phyloP scores from a whole-genome alignment of 805 yeast genomes.

The Hanseniaspora occidentalis region DNA sequence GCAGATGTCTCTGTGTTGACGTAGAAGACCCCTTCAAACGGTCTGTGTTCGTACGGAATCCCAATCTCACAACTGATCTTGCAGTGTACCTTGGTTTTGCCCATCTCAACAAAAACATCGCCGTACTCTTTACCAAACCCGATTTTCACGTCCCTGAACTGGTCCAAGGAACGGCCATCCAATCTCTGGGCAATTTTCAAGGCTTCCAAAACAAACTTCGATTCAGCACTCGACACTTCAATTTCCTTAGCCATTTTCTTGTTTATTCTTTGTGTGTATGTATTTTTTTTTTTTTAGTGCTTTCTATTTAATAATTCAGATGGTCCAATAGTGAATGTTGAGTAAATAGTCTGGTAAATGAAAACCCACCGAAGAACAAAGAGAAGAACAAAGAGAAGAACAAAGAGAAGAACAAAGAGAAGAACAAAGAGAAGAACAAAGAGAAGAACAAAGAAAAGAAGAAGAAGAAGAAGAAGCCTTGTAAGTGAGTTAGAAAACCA shows the following conservation, averaged over 20 bases:
- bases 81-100: slow-evolving; percentile 41
- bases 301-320: too few relatives aligned
- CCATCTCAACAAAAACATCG: slow-evolving; percentile 65
- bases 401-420: neutral
- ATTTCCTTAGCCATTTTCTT: slow-evolving; percentile 44
- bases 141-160: slow-evolving; percentile 56
- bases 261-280: too few relatives aligned
- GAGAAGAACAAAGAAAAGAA: too few relatives aligned
- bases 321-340: too few relatives aligned
- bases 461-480: too few relatives aligned
- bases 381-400: neutral
- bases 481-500: too few relatives aligned
- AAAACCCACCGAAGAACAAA: neutral
- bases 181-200: slow-evolving; percentile 49
- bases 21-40: slow-evolving; percentile 81
- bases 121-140: slow-evolving; percentile 63
- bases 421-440: neutral
- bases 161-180: slow-evolving; percentile 57
- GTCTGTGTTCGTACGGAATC: slow-evolving; percentile 79
- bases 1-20: slow-evolving; percentile 81
- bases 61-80: slow-evolving; percentile 62
- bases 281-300: too few relatives aligned
- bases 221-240: slow-evolving; percentile 53
- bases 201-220: slow-evolving; percentile 46
- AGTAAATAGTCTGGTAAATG: too few relatives aligned